Conservation (phyloP, 768 basidiomycete genomes). For the Collybiopsis luxurians region DNA sequence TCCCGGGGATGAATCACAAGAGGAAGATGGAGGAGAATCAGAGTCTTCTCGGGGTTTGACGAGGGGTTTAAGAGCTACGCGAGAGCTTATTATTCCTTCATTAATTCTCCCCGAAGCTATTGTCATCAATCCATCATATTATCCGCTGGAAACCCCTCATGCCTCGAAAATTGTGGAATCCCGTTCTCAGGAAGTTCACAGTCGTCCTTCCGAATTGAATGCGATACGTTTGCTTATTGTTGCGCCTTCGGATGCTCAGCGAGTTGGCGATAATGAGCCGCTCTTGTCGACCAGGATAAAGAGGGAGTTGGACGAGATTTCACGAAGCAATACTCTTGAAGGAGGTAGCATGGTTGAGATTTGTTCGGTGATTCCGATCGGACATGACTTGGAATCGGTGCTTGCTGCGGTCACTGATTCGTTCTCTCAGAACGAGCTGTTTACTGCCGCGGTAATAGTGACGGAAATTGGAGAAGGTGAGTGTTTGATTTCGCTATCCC, state of each 20-base stretch:
- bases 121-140: neutral
- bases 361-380: neutral
- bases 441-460: neutral
- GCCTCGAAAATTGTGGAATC: neutral
- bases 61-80: neutral
- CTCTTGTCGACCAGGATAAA: neutral
- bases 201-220: neutral
- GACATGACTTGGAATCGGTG: neutral
- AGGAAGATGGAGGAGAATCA: neutral
- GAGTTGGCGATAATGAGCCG: neutral
- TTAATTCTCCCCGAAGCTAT: conserved; percentile 1
- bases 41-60: neutral
- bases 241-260: neutral
- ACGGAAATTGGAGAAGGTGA: neutral
- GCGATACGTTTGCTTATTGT: neutral
- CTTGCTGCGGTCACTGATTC: neutral
- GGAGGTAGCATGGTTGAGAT: neutral
- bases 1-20: neutral
- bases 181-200: neutral
- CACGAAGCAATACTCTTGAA: neutral
- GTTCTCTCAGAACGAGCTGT: neutral
- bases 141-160: neutral
- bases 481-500: neutral
- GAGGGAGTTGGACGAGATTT: neutral
- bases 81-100: neutral